Percentiles rank a stretch among this genome's conserved stretches.
Conservation (phyloP, 257 asterid species). For the Ehretia macrophylla region DNA sequence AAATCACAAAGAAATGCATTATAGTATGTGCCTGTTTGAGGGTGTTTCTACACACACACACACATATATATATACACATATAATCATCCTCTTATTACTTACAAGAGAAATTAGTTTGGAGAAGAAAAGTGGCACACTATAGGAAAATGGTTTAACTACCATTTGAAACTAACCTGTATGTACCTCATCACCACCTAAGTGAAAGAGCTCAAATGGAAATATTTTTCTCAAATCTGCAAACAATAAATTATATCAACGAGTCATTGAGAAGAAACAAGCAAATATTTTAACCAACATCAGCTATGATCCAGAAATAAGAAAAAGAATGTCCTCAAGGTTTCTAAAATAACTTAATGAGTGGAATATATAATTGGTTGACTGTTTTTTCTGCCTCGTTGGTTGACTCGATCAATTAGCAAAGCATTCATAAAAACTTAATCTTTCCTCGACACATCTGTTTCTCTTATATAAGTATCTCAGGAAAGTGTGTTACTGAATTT, state of each 20-base stretch:
- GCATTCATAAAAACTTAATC: no score
- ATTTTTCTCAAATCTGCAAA: slow-evolving; percentile 76
- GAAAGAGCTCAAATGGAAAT: slow-evolving; percentile 85
- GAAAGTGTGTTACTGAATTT: no score
- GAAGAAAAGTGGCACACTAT: not conserved
- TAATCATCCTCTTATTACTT: no score
- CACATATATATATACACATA: no score
- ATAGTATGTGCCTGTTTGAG: no score
- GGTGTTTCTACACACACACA: no score
- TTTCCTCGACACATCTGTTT: no score
- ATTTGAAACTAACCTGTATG: slow-evolving; percentile 55
- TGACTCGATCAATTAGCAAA: no score
- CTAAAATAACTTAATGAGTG: not conserved
- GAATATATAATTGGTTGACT: not conserved
- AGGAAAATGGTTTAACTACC: slow-evolving; percentile 9
- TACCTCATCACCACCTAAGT: slow-evolving; percentile 96
- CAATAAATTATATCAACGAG: slow-evolving; percentile 10
- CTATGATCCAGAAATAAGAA: not conserved
- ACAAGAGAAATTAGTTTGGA: not conserved
- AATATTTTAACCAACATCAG: not conserved
- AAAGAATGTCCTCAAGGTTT: not conserved
- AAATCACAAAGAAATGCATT: no score
- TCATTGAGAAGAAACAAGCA: slow-evolving; percentile 11
- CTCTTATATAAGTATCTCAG: no score
- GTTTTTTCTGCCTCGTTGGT: no score